phyloP scores from a whole-genome alignment of 192 early-diverging fungal species.

The Lunasporangiospora selenospora region DNA sequence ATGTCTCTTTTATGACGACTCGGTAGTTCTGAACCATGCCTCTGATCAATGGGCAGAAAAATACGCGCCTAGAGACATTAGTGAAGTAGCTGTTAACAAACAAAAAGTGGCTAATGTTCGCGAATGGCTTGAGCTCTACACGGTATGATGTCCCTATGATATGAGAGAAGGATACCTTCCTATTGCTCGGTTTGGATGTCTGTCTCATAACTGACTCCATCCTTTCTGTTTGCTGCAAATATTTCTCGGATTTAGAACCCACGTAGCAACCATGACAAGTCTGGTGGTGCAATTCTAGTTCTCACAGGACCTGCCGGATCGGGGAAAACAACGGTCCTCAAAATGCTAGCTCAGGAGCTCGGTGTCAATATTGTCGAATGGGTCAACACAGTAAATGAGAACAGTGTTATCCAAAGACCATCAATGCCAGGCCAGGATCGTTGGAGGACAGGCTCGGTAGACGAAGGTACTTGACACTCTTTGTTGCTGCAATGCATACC shows the following conservation, averaged over 20 bases:
- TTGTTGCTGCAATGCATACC: not conserved
- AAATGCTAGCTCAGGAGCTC: conserved; percentile 61
- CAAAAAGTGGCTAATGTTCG: conserved; percentile 59
- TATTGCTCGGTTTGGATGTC: too few relatives aligned
- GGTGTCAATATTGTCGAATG: conserved; percentile 64
- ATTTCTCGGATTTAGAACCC: not conserved
- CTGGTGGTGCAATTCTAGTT: conserved; percentile 57
- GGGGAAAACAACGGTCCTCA: conserved; percentile 67
- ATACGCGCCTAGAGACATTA: conserved; percentile 27
- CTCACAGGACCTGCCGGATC: conserved; percentile 70
- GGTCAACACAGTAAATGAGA: conserved; percentile 60
- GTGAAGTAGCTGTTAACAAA: conserved; percentile 58
- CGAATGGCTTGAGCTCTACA: conserved; percentile 57
- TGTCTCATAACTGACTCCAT: too few relatives aligned
- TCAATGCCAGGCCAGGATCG: conserved; percentile 9
- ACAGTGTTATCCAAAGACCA: conserved; percentile 27
- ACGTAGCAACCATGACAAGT: not conserved
- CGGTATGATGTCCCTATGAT: too few relatives aligned
- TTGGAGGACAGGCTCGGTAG: conserved; percentile 17
- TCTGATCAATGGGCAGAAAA: conserved; percentile 38
- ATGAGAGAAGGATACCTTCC: too few relatives aligned
- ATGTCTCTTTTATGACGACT: too few relatives aligned
- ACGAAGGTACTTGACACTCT: conserved; percentile 18
- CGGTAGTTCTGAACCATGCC: too few relatives aligned
- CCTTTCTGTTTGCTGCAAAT: too few relatives aligned